Evolutionary conservation across 495 filamentous ascomycete species (phyloP), one percentile per base, ranked within the genome.

Genomic region (Neurospora terricola): DNA sequence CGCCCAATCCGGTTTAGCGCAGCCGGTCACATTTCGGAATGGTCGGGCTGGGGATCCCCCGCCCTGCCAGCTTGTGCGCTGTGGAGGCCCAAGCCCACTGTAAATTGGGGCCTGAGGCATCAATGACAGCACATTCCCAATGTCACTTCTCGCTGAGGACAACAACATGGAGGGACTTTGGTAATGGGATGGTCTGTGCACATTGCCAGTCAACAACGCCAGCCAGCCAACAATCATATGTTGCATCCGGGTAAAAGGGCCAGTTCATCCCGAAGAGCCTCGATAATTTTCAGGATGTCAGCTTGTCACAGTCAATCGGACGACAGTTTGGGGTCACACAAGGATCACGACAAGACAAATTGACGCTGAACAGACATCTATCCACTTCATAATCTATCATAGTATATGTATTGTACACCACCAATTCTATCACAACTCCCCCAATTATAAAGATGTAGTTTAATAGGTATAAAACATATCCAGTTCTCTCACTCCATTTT

Each of bases 31-130:
- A 62, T 62, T 62, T 66, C 54, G 54, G 54, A 66, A 66, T 30
- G 54, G 54, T 66, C 54, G 54, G 54, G 54, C 54, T 66, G 54
- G 54, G 27, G 27, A 66, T 66, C 34, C 54, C 54, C 54, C 54
- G 54, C 27, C 54, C 54, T 16, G 23, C 54, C 54, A 62, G 11
- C 54, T 62, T 78, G 72, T 75, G 76, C 43, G 80, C 76, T 69
- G 59, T 72, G 48, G 80, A 76, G 74, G 73, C 11, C 48, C 10
- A 59, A 54, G 45, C 10, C 45, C 43, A 48, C 45, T 30, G 12
- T 14, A 16, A 5, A 7, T 7, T 23, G 5, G 1, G 2, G 54
- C 54, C 54, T 66, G 12, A 66, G 54, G 54, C 54, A 66, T 12
- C 21, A 59, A 59, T 59, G 48, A 14, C 48, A 59, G 48, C 21